Evolutionary conservation across 352 stramenopile species (phyloP).

Genomic region (Pythium plurisporium): DNA sequence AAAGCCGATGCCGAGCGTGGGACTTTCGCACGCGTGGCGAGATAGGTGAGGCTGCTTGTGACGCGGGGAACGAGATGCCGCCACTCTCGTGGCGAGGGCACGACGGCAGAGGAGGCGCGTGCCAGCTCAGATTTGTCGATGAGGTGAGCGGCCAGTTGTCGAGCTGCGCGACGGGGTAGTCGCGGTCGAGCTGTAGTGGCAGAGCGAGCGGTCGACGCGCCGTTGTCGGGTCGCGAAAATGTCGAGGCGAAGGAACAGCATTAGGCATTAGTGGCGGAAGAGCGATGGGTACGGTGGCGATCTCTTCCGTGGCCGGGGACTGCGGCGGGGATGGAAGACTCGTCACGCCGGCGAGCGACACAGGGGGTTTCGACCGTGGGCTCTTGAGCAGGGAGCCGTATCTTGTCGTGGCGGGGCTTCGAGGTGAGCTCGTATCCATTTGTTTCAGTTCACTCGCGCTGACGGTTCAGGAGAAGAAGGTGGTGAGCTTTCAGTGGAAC

Average conservation of each 20-base stretch:
- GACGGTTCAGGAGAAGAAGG: background rate
- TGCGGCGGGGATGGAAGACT: background rate
- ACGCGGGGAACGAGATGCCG: background rate
- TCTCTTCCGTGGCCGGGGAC: background rate
- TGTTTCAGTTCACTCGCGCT: background rate
- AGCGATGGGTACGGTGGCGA: background rate
- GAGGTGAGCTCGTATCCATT: slow-evolving; percentile 2
- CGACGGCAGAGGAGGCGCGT: background rate
- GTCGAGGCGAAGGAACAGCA: background rate
- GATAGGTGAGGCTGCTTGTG: slow-evolving; percentile 7
- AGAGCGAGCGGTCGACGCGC: background rate
- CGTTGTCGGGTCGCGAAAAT: background rate
- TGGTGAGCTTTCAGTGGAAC: background rate
- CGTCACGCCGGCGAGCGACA: background rate
- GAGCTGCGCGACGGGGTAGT: slow-evolving; percentile 16
- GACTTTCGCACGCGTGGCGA: slow-evolving; percentile 15
- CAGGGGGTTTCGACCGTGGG: slow-evolving; percentile 3
- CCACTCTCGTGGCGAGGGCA: background rate
- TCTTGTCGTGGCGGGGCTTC: background rate
- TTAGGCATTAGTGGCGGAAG: slow-evolving; percentile 3
- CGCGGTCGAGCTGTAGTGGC: slow-evolving; percentile 8
- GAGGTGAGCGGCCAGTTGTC: slow-evolving; percentile 23
- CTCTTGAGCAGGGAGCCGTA: slow-evolving; percentile 4
- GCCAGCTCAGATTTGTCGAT: background rate
- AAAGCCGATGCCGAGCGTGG: slow-evolving; percentile 13